Evolutionary conservation across 2,329 filamentous ascomycete genomes (phyloP).

Genomic region (Trichoderma lentiforme): DNA sequence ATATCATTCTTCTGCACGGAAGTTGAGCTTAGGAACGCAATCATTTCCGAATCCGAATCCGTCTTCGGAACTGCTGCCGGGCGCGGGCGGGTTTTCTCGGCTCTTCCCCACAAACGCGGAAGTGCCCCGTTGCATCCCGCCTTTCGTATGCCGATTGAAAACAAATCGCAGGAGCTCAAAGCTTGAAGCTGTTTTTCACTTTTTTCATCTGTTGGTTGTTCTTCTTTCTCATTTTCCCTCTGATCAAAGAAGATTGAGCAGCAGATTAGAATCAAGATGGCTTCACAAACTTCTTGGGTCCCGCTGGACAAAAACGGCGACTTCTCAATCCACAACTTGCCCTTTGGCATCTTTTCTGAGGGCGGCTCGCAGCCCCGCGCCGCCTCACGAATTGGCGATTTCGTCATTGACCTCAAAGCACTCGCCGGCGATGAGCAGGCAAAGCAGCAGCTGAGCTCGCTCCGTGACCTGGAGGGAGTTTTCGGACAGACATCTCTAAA

Average conservation of each 20-base stretch:
- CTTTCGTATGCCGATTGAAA: slow-evolving; percentile 2
- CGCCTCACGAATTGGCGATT: slow-evolving; percentile 69
- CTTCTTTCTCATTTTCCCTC: neutral
- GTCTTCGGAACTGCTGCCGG: slow-evolving; percentile 1
- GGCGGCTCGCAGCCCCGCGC: slow-evolving; percentile 55
- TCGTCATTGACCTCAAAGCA: slow-evolving; percentile 65
- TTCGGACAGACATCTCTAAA: slow-evolving; percentile 33
- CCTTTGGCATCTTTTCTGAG: slow-evolving; percentile 74
- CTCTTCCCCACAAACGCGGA: slow-evolving; percentile 17
- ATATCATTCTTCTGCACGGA: neutral
- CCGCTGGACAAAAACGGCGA: slow-evolving; percentile 19
- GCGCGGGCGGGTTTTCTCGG: slow-evolving; percentile 8
- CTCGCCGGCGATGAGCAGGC: slow-evolving; percentile 48
- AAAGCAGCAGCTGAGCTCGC: slow-evolving; percentile 30
- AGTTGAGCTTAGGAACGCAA: neutral
- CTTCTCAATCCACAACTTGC: slow-evolving; percentile 78
- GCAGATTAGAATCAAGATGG: neutral
- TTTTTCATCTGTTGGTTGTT: neutral
- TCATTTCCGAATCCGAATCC: slow-evolving; percentile 15
- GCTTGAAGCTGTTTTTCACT: neutral
- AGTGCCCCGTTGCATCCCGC: slow-evolving; percentile 8
- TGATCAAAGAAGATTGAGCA: too few relatives aligned
- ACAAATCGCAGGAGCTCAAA: neutral
- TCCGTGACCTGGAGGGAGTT: slow-evolving; percentile 27
- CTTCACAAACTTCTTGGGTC: slow-evolving; percentile 15